Evolutionary conservation across 345 rosid species (phyloP), one percentile per base, ranked within the genome.

Genomic region (Eucalyptus cladocalyx): DNA sequence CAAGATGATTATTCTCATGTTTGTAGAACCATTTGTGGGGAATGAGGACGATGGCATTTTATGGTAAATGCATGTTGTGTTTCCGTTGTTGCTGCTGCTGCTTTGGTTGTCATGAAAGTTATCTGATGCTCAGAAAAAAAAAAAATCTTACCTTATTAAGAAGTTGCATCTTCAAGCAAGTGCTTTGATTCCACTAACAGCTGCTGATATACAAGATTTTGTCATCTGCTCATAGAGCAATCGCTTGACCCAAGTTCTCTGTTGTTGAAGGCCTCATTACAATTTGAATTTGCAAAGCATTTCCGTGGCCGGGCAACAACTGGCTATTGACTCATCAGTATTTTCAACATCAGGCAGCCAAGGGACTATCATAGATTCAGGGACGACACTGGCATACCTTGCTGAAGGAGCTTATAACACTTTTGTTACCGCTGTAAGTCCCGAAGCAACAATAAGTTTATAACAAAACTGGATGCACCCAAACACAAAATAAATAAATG

Each of bases 301-400:
- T 89, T 94, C 99, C 11, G 98, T 98, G 43, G 93, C 90, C 80
- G 96, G 99, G 16, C 96, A 94, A 91, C 89, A 88, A 86, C 91
- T 98, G 67, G 89, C 96, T 5, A 94, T 98, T 87, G 93, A 97
- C 91, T 91, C 95, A 7, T 95, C 99, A 2, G 96, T 94, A 56
- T 98, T 97, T 89, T 93, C 94, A 69, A 93, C 99, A 45, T 93
- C 99, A 90, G 93, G 85, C 89, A 95, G 89, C 87, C 94, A 91
- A 87, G 99, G 99, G 91, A 97, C 99, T 12, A 98, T 98, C 89
- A 89, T 98, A 53, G 99, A 98, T 91, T 96, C 99, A 23, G 99
- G 99, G 76, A 98, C 99, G 87, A 97, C 99, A 88, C 92, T 98
- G 92, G 99, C 99, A 5, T 98, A 98, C 94, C 97, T 98, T 65